Base-by-base conservation (phyloP, 306 rosid species). In the Abrus precatorius region DNA sequence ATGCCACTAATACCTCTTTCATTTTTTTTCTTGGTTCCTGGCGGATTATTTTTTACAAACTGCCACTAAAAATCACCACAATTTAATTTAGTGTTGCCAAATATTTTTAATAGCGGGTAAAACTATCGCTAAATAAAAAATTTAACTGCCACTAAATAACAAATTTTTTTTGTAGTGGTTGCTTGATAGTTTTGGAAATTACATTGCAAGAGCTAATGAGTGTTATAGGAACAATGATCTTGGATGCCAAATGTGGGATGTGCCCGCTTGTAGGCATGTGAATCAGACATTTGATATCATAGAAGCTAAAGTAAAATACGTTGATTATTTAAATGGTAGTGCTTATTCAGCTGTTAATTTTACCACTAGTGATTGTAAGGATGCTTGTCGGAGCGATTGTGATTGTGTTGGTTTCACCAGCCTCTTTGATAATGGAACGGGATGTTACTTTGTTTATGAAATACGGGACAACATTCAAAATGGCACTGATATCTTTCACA, bases 391-490 rank as follows among this genome's bases (percentile, higher is more conserved):
- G 83, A 6, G 28, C 1, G 20, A 61, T 36, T 71, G 78, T 50
- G 60, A 29, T 33, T 79, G 77, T 20, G 72, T 72, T 30, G 84
- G 80, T 2, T 73, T n/a, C 57, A 7, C 11, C 4, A 9, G 11
- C 5, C 34, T 3, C 27, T 5, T 7, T 52, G 68, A 13, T 4
- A 10, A 54, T 44, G 28, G 14, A 11, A 81, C 84, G 7, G 78
- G 78, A 29, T 56, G 68, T 28, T 68, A 40, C 30, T 29, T n/a
- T 56, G 32, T 56, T 56, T 7, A 14, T 40, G 71, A 48, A 38
- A 6, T 33, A 40, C 14, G 11, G 52, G 13, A 2, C 1, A 20
- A 8, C 4, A 4, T 27, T 68, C 36, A 2, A 1, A 1, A 6
- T 5, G 40, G 55, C 5, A 12, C 0, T 20, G 72, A 40, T 1